Evolutionary conservation across 2,329 filamentous ascomycete genomes (phyloP), one percentile per base, ranked within the genome.

Genomic region (Epichloe festucae): DNA sequence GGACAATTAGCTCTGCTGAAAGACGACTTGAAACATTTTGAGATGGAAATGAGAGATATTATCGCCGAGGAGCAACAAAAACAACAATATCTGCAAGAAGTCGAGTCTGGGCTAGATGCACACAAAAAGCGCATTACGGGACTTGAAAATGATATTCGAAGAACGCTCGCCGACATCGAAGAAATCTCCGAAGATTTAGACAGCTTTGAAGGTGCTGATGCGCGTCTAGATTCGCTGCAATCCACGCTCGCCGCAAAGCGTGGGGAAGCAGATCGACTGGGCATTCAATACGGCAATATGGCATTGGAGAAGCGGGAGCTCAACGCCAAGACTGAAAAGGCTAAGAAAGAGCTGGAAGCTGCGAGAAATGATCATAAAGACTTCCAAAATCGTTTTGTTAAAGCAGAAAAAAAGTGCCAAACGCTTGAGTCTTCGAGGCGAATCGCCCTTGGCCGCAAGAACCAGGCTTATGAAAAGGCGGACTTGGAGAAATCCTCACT

Each of bases 171-270:
- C 49, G 70, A 73, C 6, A 73, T 85, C 7, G 70, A 74, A 44
- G 59, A 50, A 56, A 65, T 53, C 59, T 76, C 46, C 60, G 78
- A 80, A 50, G 78, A 81, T 44, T 73, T 94, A 40, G 82, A 88
- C 55, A 74, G 70, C 27, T 78, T 79, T 46, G 77, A 86, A 54
- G 83, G 84, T 3, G 79, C 81, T 51, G 87, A 89, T 61, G 82
- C 79, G 47, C 75, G 76, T 49, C 70, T 91, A 1, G 76, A 81
- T 45, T 69, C 70, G 12, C 70, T 89, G 2, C 76, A 76, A 51
- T 66, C 71, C 15, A 71, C 79, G 46, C 73, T 94, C 1, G 64
- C 70, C 48, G 76, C 81, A 4, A 67, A 72, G 52, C 78, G 82
- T 7, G 64, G 65, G 3, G 65, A 74, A 55, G 65, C 67, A 12